These are phyloP conservation scores for Sugiyamaella castrensis DNA, from an alignment of 1,139 yeast species.

Conservation along the genomic window DNA sequence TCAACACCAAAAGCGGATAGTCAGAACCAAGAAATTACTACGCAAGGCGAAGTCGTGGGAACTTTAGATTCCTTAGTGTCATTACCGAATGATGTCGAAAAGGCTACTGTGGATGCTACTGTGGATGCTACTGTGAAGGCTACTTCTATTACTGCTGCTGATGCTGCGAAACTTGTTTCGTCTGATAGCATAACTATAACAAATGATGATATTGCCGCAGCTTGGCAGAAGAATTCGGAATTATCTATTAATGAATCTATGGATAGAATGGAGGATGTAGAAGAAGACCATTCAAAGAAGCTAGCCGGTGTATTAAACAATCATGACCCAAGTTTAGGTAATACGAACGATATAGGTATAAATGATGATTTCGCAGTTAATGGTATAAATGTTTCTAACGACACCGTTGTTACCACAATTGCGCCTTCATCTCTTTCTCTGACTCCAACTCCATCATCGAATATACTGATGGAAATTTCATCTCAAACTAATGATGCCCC, in stretches of 20 bases:
- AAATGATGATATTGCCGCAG: background rate
- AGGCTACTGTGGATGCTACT: background rate
- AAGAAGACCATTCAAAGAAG: too few species aligned
- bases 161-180: background rate
- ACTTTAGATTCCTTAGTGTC: slow-evolving; percentile 4
- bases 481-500: background rate
- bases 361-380: background rate
- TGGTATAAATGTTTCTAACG: background rate
- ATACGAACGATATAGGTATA: background rate
- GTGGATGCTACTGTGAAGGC: background rate
- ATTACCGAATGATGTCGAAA: background rate
- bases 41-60: slow-evolving; percentile 7
- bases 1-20: background rate
- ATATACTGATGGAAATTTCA: slow-evolving; percentile 9
- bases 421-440: slow-evolving; percentile 10
- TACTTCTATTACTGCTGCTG: background rate
- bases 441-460: slow-evolving; percentile 3
- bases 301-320: too few species aligned
- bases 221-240: too few species aligned
- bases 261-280: too few species aligned
- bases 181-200: background rate
- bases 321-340: background rate
- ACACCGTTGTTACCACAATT: background rate
- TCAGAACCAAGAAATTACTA: slow-evolving; percentile 1
- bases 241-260: too few species aligned